Evolutionary conservation across 768 basidiomycete genomes (phyloP), one percentile per base, ranked within the genome.

Genomic region (Mycena indigotica): DNA sequence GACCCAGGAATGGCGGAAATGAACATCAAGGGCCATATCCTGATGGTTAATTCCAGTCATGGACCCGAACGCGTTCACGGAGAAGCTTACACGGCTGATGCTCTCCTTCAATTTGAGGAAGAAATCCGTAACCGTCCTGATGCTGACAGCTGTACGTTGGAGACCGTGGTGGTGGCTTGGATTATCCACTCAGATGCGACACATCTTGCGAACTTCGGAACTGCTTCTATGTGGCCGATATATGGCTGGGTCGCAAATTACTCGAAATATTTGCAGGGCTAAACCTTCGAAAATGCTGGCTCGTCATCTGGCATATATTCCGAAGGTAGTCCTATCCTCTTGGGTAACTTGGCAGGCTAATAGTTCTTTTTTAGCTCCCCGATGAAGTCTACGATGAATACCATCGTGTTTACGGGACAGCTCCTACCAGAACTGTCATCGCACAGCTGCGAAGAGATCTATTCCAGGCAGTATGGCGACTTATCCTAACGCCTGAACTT

Each of bases 261-360:
- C 0, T 40, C 45, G 3, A 51, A 53, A 2, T 55, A 55, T 15
- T 50, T 66, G 1, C 59, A n/a, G 65, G 0, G 48, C 44, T 2
- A 57, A 58, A 12, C 66, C 69, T 0, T 40, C 45, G 3, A 51
- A 53, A 2, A 52, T 56, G 5, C 52, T 66, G 1, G 64, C 58
- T 25, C 70, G 73, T 40, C 68, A 68, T 32, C 3, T 73, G 4
- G 69, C 63, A 5, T 72, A 71, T 56, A 57, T 75, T 30, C 67
- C 67, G 0, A 55, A 56, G 10, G 70, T 46, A 45, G 61, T 54
- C 38, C 30, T 52, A 16, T 12, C n/a, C 30, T 8, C 12, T 32
- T 17, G 16, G 30, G 1, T 38, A 5, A 25, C 19, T 3, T 5
- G 29, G 2, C 25, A 26, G 21, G 28, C 21, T 50, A 45, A n/a